Base-by-base conservation (phyloP, 2,329 filamentous ascomycete species). In the Phialophora verrucosa region DNA sequence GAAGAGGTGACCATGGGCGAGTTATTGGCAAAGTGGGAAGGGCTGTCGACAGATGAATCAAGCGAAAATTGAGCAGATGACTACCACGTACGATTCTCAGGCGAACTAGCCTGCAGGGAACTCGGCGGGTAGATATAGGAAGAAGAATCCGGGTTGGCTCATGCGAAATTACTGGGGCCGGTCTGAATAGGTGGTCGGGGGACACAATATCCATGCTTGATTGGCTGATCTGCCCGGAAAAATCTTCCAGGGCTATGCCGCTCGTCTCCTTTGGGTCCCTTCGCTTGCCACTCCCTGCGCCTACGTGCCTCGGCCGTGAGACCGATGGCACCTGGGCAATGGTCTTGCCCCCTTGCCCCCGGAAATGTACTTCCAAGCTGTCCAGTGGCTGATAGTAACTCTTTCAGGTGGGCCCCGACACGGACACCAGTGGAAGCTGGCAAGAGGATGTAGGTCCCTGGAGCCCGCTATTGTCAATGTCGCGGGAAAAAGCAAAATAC, bases 1-100 rank as follows among this genome's bases (percentile, higher is more conserved):
- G 42, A 35, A n/a, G 57, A 50, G 27, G 14, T 50, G 5, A 59
- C 57, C 5, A 59, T 59, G 57, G 57, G 57, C 42, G 57, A 59
- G 42, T 59, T 59, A 14, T 31, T 59, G 57, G 29, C 57, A 14
- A 35, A 47, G 20, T 59, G 57, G 57, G 57, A 59, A 32, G 57
- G 11, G 20, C 25, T 59, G 14, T 47, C 20, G 25, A 27, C 42
- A 7, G 57, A 59, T 7, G 57, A 47, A 10, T 17, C 27, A 31
- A 29, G 12, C 27, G 57, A 59, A 32, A 59, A 50, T 50, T 47
- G 25, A 49, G 27, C 27, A 23, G 27, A 35, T 50, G 31, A 49
- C 38, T 59, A 31, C 11, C 11, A 29, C 17, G 3, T n/a, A 29
- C 23, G 32, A 58, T 7, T 11, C 14, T 23, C 25, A 1, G 14